Evolutionary conservation across 2,329 filamentous ascomycete species (phyloP), one percentile per base, ranked within the genome.

Genomic region (Penicillium polonicum): DNA sequence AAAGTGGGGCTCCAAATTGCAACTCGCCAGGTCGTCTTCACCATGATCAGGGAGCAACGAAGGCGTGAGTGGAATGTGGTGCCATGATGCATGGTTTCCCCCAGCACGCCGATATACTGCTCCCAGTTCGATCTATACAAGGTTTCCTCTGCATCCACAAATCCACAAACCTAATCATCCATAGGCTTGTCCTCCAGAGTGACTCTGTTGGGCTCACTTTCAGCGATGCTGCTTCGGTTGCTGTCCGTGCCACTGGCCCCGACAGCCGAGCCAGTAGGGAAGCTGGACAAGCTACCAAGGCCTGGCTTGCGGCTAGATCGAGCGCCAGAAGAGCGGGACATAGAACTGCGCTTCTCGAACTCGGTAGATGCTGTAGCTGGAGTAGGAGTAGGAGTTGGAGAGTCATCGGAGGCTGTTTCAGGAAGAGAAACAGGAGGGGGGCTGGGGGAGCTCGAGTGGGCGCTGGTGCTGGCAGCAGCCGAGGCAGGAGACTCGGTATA

Each of bases 131-230:
- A 39, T 57, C 29, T 53, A 53, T 53, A 53, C 43, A 57, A 48
- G 36, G 10, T 38, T 45, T 13, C 31, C 42, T 53, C 29, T n/a
- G 36, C 45, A 38, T 27, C 25, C 46, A 17, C 13, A 13, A 17
- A 12, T 33, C 21, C 29, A 46, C 50, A 45, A 36, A 52, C 12
- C 50, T 68, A 90, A 74, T 90, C 87, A 75, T 91, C 87, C 87
- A 91, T 90, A n/a, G 88, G 86, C 74, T 84, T 87, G 72, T 92
- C 89, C 68, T 85, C 85, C 68, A 92, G 78, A 64, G 86, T 87
- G 42, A 91, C 88, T 7, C 87, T 73, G 45, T 76, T 74, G 58
- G 72, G 72, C 62, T 78, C 75, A 58, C 71, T 72, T 41, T 73
- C 74, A 19, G 67, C 72, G 46, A 76, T 48, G 61, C 72, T 74